Percentiles rank a stretch among this genome's conserved stretches.
Evolutionary conservation across 768 basidiomycete genomes (phyloP).

Genomic region (Pisolithus sp.): DNA sequence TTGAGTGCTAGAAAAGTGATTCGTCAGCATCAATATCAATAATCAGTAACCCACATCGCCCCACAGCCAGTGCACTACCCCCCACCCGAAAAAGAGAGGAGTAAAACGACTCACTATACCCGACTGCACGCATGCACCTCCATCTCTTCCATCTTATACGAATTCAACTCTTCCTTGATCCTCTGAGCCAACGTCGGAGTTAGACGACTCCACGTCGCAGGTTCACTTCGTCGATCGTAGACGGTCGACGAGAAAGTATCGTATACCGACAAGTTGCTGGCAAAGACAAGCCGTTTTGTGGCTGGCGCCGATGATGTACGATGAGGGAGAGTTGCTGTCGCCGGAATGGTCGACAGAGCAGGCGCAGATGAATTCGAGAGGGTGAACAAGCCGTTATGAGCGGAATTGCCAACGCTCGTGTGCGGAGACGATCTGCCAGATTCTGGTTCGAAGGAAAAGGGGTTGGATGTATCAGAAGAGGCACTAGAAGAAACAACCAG

Average conservation of each 20-base stretch:
- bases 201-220: conserved; percentile 93
- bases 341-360: conserved; percentile 56
- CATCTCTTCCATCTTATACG: conserved; percentile 99
- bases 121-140: conserved; percentile 92
- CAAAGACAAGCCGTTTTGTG: conserved; percentile 76
- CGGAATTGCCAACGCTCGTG: conserved; percentile 1
- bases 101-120: conserved; percentile 61
- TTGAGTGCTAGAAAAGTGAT: conserved; percentile 53
- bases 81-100: not conserved
- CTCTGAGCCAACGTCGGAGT: conserved; percentile 92
- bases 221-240: conserved; percentile 93
- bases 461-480: conserved; percentile 22
- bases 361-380: conserved; percentile 91
- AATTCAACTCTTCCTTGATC: conserved; percentile 98
- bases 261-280: conserved; percentile 88
- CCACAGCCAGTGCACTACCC: conserved; percentile 2
- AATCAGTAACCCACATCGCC: too few species aligned
- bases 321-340: conserved; percentile 51
- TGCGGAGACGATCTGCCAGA: conserved; percentile 31
- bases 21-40: not conserved
- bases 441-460: conserved; percentile 32
- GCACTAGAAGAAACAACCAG: conserved; percentile 56
- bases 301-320: conserved; percentile 69
- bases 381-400: conserved; percentile 49
- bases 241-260: conserved; percentile 90